Conservation (phyloP, 2,329 filamentous ascomycete genomes). For the Fusarium sp. region DNA sequence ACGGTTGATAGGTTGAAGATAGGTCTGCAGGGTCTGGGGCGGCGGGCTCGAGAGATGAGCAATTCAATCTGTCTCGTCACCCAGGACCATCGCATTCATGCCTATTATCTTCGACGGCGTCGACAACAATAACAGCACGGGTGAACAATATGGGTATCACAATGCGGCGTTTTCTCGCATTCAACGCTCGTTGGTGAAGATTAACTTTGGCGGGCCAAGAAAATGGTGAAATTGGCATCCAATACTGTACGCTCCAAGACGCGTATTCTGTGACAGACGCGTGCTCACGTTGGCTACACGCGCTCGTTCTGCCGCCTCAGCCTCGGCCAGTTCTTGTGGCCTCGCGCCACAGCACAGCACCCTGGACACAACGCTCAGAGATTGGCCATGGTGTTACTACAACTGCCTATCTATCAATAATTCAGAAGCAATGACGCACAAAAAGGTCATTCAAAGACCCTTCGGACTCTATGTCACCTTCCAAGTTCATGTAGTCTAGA, state of each 20-base stretch:
- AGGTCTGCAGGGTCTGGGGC: conserved; percentile 21
- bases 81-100: conserved; percentile 32
- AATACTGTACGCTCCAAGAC: conserved; percentile 15
- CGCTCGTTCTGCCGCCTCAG: conserved; percentile 33
- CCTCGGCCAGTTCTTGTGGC: conserved; percentile 27
- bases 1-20: conserved; percentile 26
- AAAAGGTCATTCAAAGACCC: conserved; percentile 3
- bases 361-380: neutral
- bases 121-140: conserved; percentile 18
- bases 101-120: conserved; percentile 28
- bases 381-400: conserved; percentile 3
- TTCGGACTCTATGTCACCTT: conserved; percentile 6
- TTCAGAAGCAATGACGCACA: conserved; percentile 12
- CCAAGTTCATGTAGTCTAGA: conserved; percentile 5
- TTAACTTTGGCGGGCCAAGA: conserved; percentile 28
- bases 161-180: conserved; percentile 17
- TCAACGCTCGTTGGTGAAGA: conserved; percentile 4
- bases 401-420: conserved; percentile 23
- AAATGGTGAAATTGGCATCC: conserved; percentile 27
- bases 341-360: conserved; percentile 39
- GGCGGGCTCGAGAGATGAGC: conserved; percentile 23
- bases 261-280: conserved; percentile 33
- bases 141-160: conserved; percentile 28
- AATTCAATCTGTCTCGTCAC: conserved; percentile 38
- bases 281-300: conserved; percentile 29